A percentile compares a stretch with the other conserved stretches of the same genome.
phyloP scores from a whole-genome alignment of 2,329 filamentous ascomycete genomes.

The Exophiala mesophila region DNA sequence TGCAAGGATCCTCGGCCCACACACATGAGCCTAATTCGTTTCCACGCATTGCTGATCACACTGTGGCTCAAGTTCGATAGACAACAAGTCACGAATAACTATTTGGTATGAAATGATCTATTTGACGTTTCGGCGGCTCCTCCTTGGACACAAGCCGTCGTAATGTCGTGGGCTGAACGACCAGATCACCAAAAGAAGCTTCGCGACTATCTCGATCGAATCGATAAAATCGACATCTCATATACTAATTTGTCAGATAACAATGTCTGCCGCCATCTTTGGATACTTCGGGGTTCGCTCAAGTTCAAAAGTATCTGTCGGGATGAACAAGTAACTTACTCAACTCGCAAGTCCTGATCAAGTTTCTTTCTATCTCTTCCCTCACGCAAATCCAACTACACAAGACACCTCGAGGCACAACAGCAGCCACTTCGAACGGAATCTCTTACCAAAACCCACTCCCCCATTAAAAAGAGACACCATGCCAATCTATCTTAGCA shows the following conservation, averaged over 20 bases:
- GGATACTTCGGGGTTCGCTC: neutral
- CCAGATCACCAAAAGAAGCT: no score
- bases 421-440: no score
- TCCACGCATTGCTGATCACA: neutral
- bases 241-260: no score
- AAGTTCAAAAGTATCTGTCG: no score
- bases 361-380: neutral
- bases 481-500: conserved; percentile 18
- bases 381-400: neutral
- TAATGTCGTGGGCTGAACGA: neutral
- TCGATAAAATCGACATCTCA: no score
- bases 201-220: no score
- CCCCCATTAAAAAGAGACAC: conserved; percentile 3
- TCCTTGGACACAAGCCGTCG: neutral
- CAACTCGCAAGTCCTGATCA: neutral
- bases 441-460: no score
- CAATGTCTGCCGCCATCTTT: no score
- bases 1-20: no score
- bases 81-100: neutral
- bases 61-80: neutral
- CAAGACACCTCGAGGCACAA: no score
- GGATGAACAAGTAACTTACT: neutral
- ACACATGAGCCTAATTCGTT: no score
- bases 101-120: neutral
- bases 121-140: neutral